Conservation (phyloP, 1,284 basidiomycete species). For the Melampsora larici-populina region DNA sequence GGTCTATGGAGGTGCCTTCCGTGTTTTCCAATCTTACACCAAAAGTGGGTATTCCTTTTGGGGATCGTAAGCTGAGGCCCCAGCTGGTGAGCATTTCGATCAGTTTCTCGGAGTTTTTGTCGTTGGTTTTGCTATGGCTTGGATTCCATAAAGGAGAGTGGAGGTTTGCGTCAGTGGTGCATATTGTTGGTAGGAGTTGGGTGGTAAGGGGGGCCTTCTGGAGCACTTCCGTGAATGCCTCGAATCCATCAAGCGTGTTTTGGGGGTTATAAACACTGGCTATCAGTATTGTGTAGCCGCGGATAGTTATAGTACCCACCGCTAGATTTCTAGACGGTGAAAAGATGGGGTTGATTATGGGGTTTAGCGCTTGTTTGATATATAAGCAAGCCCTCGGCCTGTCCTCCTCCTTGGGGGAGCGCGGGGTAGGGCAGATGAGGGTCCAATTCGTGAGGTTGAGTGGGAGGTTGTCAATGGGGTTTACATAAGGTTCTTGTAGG, state of each 20-base stretch:
- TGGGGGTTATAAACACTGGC: neutral
- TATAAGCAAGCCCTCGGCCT: neutral
- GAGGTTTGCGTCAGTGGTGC: neutral
- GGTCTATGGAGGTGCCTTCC: neutral
- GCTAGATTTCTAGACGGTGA: neutral
- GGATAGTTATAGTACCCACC: neutral
- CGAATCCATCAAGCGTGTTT: neutral
- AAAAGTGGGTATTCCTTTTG: constrained; percentile 10
- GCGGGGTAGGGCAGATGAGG: neutral
- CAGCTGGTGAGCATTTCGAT: neutral
- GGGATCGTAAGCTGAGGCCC: neutral
- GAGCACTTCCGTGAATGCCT: neutral
- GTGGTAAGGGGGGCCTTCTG: neutral
- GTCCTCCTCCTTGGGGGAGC: neutral
- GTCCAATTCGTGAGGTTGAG: neutral
- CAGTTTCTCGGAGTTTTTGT: neutral
- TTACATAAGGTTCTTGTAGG: constrained; percentile 2
- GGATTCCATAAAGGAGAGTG: neutral
- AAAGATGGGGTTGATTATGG: neutral
- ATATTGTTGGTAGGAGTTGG: neutral
- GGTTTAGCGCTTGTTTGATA: neutral
- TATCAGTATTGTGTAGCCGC: neutral
- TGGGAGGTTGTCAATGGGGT: neutral
- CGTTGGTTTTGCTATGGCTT: neutral
- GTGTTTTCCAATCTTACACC: neutral